These are phyloP conservation scores for Catenaria anguillulae DNA, from an alignment of 371 early-diverging fungal genomes.

Conservation along the genomic window DNA sequence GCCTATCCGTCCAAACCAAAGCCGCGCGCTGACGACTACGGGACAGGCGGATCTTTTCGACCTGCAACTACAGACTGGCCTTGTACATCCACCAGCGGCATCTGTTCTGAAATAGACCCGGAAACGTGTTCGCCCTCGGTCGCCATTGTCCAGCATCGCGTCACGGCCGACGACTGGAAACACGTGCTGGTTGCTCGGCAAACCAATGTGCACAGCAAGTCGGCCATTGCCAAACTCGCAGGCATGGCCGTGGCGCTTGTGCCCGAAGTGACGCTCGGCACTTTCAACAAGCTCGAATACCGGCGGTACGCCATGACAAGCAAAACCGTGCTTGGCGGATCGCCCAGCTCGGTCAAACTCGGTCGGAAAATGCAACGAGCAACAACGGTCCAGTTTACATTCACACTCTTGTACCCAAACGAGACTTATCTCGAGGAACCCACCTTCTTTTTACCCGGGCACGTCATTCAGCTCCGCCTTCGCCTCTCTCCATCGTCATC, in stretches of 20 bases:
- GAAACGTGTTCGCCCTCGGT: too few relatives aligned
- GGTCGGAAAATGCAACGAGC: too few relatives aligned
- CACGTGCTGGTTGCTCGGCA: slow-evolving; percentile 12
- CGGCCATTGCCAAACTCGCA: slow-evolving; percentile 21
- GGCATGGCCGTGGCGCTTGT: slow-evolving; percentile 19
- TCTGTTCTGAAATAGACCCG: too few relatives aligned
- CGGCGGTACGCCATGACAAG: slow-evolving; percentile 21
- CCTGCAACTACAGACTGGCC: too few relatives aligned
- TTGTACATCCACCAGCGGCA: too few relatives aligned
- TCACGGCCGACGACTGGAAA: slow-evolving; percentile 17
- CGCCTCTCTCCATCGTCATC: slow-evolving; percentile 9
- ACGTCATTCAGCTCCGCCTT: slow-evolving; percentile 20
- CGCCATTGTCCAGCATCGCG: too few relatives aligned
- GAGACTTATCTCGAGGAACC: slow-evolving; percentile 15
- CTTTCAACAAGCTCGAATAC: slow-evolving; percentile 20
- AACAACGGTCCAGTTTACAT: slow-evolving; percentile 9
- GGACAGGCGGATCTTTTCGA: too few relatives aligned
- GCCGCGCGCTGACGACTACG: too few relatives aligned
- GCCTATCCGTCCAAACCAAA: neutral
- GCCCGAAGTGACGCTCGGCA: neutral
- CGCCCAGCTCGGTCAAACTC: too few relatives aligned
- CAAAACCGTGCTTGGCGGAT: neutral
- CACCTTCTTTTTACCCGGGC: slow-evolving; percentile 18
- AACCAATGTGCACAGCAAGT: slow-evolving; percentile 20
- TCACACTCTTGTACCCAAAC: slow-evolving; percentile 22